These are phyloP conservation scores for Mycosphaerella arachidis DNA, from an alignment of 2,329 filamentous ascomycete species.

Conservation along the genomic window DNA sequence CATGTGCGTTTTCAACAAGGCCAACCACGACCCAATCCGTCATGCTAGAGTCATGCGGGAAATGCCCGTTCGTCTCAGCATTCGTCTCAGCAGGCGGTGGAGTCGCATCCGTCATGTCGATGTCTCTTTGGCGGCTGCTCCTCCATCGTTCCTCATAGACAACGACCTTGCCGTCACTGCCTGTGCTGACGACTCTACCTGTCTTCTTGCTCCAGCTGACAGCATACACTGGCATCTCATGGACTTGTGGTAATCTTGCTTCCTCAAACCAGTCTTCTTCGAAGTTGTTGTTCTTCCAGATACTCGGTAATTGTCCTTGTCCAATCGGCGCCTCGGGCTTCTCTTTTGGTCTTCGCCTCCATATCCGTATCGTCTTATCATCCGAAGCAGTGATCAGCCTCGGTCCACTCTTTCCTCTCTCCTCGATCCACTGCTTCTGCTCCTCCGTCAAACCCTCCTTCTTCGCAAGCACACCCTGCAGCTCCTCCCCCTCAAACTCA, in stretches of 20 bases:
- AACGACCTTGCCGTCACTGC: conserved; percentile 77
- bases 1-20: conserved; percentile 70
- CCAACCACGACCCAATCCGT: conserved; percentile 69
- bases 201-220: conserved; percentile 75
- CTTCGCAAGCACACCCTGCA: conserved; percentile 15
- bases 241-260: conserved; percentile 65
- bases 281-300: conserved; percentile 67
- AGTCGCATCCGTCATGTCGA: conserved; percentile 22
- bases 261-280: conserved; percentile 84
- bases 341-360: conserved; percentile 61
- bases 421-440: conserved; percentile 34
- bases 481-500: conserved; percentile 55
- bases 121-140: conserved; percentile 23
- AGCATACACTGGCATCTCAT: conserved; percentile 79
- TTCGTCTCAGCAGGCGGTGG: conserved; percentile 14
- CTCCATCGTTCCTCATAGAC: conserved; percentile 66
- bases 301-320: conserved; percentile 73
- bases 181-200: conserved; percentile 78
- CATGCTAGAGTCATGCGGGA: conserved; percentile 6
- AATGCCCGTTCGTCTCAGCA: conserved; percentile 8
- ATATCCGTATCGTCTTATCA: conserved; percentile 73
- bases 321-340: conserved; percentile 42
- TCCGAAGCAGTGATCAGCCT: conserved; percentile 80
- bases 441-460: conserved; percentile 26
- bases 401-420: conserved; percentile 42